Percentiles rank a stretch among this genome's conserved stretches.
Evolutionary conservation across 257 asterid genomes (phyloP).

Genomic region (Nemophila menziesii): DNA sequence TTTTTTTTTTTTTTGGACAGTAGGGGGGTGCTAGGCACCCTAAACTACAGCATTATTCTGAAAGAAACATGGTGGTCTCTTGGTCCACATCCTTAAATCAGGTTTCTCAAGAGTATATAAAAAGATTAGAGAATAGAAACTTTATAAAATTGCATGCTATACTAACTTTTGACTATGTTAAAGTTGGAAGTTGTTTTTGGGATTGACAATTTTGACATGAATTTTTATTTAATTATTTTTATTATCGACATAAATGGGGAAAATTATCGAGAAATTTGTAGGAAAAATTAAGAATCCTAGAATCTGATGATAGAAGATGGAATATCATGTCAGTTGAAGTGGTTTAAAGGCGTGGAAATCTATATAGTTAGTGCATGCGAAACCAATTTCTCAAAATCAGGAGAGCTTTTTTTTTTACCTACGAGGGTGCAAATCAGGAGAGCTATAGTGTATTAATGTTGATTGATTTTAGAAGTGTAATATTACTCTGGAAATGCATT

Average conservation of each 20-base stretch:
- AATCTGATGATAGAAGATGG: constrained; percentile 33
- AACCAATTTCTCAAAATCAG: constrained; percentile 40
- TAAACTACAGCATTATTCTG: not conserved
- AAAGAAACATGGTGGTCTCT: constrained; percentile 4
- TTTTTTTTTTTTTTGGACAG: too few species aligned
- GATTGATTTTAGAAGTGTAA: too few species aligned
- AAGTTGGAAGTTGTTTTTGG: too few species aligned
- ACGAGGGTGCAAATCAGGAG: too few species aligned
- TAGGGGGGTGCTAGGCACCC: too few species aligned
- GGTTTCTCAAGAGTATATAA: not conserved
- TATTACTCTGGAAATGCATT: too few species aligned
- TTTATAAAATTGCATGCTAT: not conserved
- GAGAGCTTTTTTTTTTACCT: constrained; percentile 18
- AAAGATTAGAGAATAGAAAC: not conserved
- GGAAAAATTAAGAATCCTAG: constrained; percentile 16
- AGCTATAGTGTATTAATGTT: too few species aligned
- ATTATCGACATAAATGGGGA: too few species aligned
- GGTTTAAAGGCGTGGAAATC: constrained; percentile 40
- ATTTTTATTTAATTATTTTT: too few species aligned
- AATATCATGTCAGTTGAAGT: constrained; percentile 7
- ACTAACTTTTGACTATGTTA: constrained; percentile 16
- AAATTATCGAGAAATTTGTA: not conserved
- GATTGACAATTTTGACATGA: too few species aligned
- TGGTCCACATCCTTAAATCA: constrained; percentile 9
- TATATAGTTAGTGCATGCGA: constrained; percentile 35